phyloP scores from a whole-genome alignment of 1,139 yeast species.

The Meyerozyma elateridarum region DNA sequence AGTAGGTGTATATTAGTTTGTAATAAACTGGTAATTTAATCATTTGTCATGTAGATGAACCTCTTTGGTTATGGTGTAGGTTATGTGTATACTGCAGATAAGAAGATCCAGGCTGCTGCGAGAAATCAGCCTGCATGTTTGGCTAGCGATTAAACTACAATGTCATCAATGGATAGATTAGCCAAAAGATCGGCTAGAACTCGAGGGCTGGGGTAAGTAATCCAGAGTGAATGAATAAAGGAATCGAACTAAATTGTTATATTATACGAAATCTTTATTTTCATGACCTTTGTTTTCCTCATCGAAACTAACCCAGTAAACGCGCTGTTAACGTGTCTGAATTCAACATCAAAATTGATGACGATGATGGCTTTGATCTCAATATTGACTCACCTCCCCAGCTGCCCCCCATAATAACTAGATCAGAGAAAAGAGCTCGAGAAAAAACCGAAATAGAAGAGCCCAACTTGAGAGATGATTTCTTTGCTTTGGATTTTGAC shows the following conservation, averaged over 20 bases:
- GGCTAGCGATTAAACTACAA: constrained; percentile 5
- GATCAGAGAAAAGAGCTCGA: not conserved
- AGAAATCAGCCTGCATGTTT: no score
- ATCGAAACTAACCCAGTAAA: constrained; percentile 9
- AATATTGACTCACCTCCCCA: not conserved
- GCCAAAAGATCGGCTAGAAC: constrained; percentile 25
- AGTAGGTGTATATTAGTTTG: constrained; percentile 37
- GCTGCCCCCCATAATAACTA: no score
- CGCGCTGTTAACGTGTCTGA: constrained; percentile 8
- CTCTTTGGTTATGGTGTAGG: constrained; percentile 6
- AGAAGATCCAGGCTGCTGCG: no score
- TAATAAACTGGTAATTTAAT: constrained; percentile 1
- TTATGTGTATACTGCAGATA: no score
- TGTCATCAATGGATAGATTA: constrained; percentile 12
- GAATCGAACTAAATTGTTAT: constrained; percentile 1
- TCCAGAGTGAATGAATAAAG: not conserved
- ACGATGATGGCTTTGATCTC: constrained; percentile 3
- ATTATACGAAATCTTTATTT: constrained; percentile 12
- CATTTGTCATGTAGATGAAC: constrained; percentile 4
- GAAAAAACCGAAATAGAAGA: not conserved
- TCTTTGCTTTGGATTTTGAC: not conserved
- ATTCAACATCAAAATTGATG: constrained; percentile 10
- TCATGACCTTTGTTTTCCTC: constrained; percentile 11
- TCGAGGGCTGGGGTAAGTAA: constrained; percentile 42
- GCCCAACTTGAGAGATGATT: constrained; percentile 1